Evolutionary conservation across 768 basidiomycete genomes (phyloP), one percentile per base, ranked within the genome.

Genomic region (Amanita pallidorosea): DNA sequence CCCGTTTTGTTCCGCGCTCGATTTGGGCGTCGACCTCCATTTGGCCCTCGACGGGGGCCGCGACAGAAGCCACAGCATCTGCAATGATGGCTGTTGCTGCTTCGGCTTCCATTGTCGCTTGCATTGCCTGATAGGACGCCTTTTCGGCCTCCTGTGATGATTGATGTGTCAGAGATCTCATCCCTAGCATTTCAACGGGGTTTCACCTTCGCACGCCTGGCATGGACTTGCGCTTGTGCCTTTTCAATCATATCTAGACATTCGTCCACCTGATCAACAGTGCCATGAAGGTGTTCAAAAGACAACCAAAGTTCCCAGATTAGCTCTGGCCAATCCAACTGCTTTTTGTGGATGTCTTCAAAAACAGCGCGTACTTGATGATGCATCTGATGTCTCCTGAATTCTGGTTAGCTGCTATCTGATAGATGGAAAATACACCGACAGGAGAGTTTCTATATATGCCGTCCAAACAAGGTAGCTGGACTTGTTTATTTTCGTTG

Each of bases 251-350:
- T 79, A 49, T 78, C 77, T 41, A 85, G 61, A 37, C 78, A 78
- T 8, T 69, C 66, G 35, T 88, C 80, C 25, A 89, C 70, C 34
- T 81, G 78, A 25, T 76, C 70, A 12, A 89, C 70, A 20, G 79
- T 74, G 0, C 95, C 95, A 58, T 92, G 74, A 3, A 86, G 67
- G 56, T 89, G 79, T 62, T 97, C 95, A 58, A 97, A 96, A n/a
- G 74, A 67, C 15, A 83, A 60, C 88, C 90, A 95, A 1, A 88
- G 84, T 50, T 93, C 89, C 83, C 89, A 95, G 7, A 98, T 70
- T 8, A 84, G 86, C 64, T 99, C 95, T 0, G 96, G 93, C 85
- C 93, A 98, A 65, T 99, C 95, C 35, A 98, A 58, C 45, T 83
- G 79, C 62, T 85, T 86, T 40, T 72, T 69, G 25, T 81, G 76